These are phyloP conservation scores for Nakaseomyces uthaithaninus DNA, from an alignment of 1,139 yeast genomes.

Conservation along the genomic window DNA sequence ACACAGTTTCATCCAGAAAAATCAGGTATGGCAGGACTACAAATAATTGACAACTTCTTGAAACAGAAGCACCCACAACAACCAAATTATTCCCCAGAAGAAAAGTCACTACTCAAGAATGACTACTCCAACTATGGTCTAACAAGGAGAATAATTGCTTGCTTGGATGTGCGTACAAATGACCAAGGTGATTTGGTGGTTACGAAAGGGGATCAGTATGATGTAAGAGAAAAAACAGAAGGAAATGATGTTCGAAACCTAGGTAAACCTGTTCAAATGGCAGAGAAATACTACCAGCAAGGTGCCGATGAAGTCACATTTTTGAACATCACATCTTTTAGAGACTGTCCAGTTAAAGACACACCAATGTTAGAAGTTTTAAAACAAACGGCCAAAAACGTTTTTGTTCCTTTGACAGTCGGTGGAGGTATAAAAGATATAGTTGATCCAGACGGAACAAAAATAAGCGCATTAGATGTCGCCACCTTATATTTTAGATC, in stretches of 20 bases:
- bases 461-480: conserved; percentile 76
- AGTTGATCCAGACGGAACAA: conserved; percentile 69
- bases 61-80: conserved; percentile 37
- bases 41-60: conserved; percentile 64
- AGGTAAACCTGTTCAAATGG: conserved; percentile 93
- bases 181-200: conserved; percentile 93
- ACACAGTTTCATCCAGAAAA: conserved; percentile 98
- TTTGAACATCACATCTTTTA: conserved; percentile 85
- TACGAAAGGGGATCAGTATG: conserved; percentile 96
- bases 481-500: conserved; percentile 87
- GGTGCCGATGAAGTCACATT: conserved; percentile 98
- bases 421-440: conserved; percentile 96
- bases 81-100: conserved; percentile 18
- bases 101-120: conserved; percentile 25
- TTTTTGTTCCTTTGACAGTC: conserved; percentile 92
- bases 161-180: conserved; percentile 91
- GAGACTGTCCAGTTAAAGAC: conserved; percentile 85
- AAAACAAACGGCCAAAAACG: conserved; percentile 72
- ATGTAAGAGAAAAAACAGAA: conserved; percentile 67
- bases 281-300: conserved; percentile 78
- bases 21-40: conserved; percentile 83
- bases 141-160: conserved; percentile 86
- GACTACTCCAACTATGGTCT: conserved; percentile 60
- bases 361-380: conserved; percentile 92
- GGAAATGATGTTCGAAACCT: conserved; percentile 66